Conservation (phyloP, 305 asterid species). For the Fraxinus floribunda region DNA sequence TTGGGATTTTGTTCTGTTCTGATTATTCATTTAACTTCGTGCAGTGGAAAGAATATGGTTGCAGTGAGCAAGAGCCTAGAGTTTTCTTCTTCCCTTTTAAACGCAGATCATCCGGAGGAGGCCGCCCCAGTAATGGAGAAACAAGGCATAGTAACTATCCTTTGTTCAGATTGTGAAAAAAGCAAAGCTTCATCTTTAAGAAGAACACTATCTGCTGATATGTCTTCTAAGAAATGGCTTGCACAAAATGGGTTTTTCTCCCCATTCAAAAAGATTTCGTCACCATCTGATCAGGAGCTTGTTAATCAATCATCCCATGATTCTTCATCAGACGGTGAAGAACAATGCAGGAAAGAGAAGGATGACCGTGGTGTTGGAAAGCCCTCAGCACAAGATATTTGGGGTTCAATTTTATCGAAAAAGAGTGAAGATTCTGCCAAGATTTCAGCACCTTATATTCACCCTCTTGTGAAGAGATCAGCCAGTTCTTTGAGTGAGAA, state of each 20-base stretch:
- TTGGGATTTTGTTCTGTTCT: background rate
- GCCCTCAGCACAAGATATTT: constrained; percentile 15
- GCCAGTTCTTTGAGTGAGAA: constrained; percentile 52
- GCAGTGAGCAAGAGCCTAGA: constrained; percentile 30
- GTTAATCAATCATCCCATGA: background rate
- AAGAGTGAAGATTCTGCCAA: constrained; percentile 33
- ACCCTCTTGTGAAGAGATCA: constrained; percentile 54
- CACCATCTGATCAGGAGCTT: constrained; percentile 13
- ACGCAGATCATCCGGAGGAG: background rate
- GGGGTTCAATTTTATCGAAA: constrained; percentile 50
- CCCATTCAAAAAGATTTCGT: constrained; percentile 36
- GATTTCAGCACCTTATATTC: constrained; percentile 49
- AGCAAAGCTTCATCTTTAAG: constrained; percentile 33
- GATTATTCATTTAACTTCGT: background rate
- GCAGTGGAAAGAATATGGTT: constrained; percentile 23
- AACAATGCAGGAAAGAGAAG: constrained; percentile 1
- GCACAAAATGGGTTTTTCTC: constrained; percentile 40
- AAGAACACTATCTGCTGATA: constrained; percentile 66
- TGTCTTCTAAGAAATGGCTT: constrained; percentile 70
- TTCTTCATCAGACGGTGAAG: constrained; percentile 24
- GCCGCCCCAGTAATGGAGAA: constrained; percentile 16
- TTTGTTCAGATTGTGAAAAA: constrained; percentile 38
- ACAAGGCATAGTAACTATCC: constrained; percentile 58
- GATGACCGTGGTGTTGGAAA: background rate
- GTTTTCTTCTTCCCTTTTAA: constrained; percentile 28